Evolutionary conservation across 805 yeast genomes (phyloP).

Genomic region (Saccharomycopsis schoenii): DNA sequence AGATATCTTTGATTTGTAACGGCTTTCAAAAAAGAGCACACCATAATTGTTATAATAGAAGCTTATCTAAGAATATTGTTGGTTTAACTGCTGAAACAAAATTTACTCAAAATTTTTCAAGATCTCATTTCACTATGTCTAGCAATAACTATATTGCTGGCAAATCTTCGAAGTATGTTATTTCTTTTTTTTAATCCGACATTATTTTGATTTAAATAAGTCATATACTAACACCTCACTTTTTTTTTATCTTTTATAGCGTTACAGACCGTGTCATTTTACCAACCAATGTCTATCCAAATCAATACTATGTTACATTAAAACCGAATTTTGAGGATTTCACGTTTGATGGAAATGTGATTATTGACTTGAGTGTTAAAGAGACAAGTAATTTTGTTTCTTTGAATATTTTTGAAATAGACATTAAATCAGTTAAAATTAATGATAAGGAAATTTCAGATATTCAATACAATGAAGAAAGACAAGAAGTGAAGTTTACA

Average conservation of each 20-base stretch:
- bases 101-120: not conserved
- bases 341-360: constrained; percentile 46
- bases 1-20: not conserved
- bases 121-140: not conserved
- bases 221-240: not conserved
- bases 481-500: constrained; percentile 55
- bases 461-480: constrained; percentile 37
- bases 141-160: not conserved
- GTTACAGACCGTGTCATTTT: constrained; percentile 29
- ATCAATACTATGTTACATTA: constrained; percentile 58
- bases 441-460: constrained; percentile 31
- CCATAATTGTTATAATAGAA: not conserved
- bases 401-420: constrained; percentile 59
- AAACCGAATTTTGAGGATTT: constrained; percentile 53
- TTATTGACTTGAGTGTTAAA: constrained; percentile 44
- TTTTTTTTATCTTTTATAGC: not conserved
- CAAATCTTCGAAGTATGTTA: not conserved
- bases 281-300: constrained; percentile 61
- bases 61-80: not conserved
- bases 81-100: not conserved
- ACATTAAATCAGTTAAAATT: constrained; percentile 39
- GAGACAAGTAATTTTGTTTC: constrained; percentile 38
- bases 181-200: not conserved
- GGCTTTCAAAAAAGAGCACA: not conserved
- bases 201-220: not conserved